Evolutionary conservation across 139 green algal genomes (phyloP).

Genomic region (Volvox africanus): DNA sequence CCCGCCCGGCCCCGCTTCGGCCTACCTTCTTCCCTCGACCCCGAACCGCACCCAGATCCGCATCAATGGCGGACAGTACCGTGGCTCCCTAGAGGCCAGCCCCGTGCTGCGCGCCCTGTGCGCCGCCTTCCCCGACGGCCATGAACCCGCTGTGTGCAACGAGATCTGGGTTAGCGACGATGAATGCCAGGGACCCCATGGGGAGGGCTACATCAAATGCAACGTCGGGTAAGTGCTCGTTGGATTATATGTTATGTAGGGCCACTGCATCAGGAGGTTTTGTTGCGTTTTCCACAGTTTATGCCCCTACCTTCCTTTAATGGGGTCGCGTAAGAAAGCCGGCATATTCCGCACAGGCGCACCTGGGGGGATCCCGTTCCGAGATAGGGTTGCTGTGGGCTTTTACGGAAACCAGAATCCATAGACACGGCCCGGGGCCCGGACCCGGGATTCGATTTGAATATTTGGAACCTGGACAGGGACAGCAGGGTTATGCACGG

Average conservation of each 20-base stretch:
- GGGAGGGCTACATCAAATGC: conserved; percentile 76
- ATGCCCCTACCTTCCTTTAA: too few relatives aligned
- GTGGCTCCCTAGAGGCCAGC: conserved; percentile 74
- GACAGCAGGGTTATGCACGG: too few relatives aligned
- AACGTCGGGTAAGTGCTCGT: conserved; percentile 52
- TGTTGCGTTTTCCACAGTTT: neutral
- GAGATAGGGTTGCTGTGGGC: too few relatives aligned
- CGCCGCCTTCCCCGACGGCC: conserved; percentile 80
- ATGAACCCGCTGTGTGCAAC: conserved; percentile 83
- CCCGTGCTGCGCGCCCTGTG: conserved; percentile 89
- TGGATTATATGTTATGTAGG: too few relatives aligned
- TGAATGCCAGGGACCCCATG: conserved; percentile 71
- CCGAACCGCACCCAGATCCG: conserved; percentile 62
- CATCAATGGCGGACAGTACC: conserved; percentile 93
- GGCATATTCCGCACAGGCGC: too few relatives aligned
- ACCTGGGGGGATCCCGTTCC: too few relatives aligned
- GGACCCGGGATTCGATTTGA: too few relatives aligned
- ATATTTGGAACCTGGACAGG: too few relatives aligned
- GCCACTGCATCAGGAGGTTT: neutral
- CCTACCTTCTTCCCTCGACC: neutral
- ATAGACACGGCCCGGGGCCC: too few relatives aligned
- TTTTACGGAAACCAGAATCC: too few relatives aligned
- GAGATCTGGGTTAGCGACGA: conserved; percentile 70
- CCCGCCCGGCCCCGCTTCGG: neutral
- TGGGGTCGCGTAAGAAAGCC: too few relatives aligned